Percentiles rank a stretch among this genome's conserved stretches.
Conservation (phyloP, 2,329 filamentous ascomycete species). For the Hymenoscyphus scutula region DNA sequence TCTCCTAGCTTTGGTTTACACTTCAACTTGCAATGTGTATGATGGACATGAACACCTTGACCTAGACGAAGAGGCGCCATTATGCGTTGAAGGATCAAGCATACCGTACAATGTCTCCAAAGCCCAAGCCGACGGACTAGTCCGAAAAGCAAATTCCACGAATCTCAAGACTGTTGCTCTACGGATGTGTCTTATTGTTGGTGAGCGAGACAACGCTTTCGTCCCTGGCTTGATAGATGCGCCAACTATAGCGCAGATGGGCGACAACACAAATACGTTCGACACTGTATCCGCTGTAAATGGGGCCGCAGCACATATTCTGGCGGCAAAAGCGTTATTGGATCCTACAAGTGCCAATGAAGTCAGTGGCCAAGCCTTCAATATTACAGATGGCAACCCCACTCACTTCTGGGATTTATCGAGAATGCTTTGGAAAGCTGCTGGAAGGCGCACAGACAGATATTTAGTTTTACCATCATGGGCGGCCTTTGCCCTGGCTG, state of each 20-base stretch:
- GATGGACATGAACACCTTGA: background rate
- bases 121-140: background rate
- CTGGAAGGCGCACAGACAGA: background rate
- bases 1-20: background rate
- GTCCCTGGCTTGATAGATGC: constrained; percentile 1
- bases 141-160: background rate
- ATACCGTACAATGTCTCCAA: background rate
- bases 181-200: background rate
- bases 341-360: background rate
- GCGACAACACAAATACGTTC: background rate
- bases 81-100: background rate
- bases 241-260: background rate
- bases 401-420: background rate
- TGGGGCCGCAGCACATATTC: too few species aligned
- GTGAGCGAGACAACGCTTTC: background rate
- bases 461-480: background rate
- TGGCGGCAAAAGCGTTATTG: background rate
- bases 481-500: background rate
- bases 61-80: background rate
- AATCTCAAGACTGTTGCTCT: too few species aligned
- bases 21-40: background rate
- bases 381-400: constrained; percentile 1
- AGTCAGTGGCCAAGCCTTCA: background rate
- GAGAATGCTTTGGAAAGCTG: background rate
- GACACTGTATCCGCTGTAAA: too few species aligned